These are phyloP conservation scores for Antrodiella citrinella DNA, from an alignment of 768 basidiomycete species.

Conservation along the genomic window DNA sequence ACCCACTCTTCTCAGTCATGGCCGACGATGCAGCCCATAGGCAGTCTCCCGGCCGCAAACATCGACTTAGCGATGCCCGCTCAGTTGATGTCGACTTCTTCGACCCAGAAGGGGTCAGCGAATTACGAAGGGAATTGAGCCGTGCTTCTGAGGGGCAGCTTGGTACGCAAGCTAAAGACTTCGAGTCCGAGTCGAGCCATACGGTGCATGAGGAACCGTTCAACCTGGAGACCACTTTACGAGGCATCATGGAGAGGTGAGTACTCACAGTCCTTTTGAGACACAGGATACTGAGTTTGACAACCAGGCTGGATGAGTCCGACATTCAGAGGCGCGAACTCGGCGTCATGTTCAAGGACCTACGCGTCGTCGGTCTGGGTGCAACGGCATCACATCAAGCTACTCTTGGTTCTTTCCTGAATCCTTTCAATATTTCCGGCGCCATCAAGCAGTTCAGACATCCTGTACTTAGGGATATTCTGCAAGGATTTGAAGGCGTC, in stretches of 20 bases:
- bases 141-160: background rate
- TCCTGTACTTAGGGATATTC: conserved; percentile 51
- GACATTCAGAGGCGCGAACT: conserved; percentile 47
- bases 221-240: conserved; percentile 23
- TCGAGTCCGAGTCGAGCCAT: background rate
- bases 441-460: conserved; percentile 41
- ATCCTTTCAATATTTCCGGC: conserved; percentile 38
- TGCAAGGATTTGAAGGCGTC: conserved; percentile 46
- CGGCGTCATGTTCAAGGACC: conserved; percentile 51
- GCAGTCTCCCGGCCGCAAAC: background rate
- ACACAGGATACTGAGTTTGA: background rate
- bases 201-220: conserved; percentile 14
- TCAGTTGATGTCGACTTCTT: conserved; percentile 40
- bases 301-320: conserved; percentile 35
- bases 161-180: background rate
- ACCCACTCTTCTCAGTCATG: too few relatives aligned
- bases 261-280: background rate
- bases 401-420: conserved; percentile 55
- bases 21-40: too few relatives aligned
- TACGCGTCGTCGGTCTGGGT: conserved; percentile 54
- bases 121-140: conserved; percentile 25
- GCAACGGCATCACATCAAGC: conserved; percentile 44
- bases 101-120: conserved; percentile 41
- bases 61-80: background rate
- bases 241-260: conserved; percentile 17